phyloP scores from a whole-genome alignment of 768 basidiomycete genomes.

The Tricholoma hemisulphureum region DNA sequence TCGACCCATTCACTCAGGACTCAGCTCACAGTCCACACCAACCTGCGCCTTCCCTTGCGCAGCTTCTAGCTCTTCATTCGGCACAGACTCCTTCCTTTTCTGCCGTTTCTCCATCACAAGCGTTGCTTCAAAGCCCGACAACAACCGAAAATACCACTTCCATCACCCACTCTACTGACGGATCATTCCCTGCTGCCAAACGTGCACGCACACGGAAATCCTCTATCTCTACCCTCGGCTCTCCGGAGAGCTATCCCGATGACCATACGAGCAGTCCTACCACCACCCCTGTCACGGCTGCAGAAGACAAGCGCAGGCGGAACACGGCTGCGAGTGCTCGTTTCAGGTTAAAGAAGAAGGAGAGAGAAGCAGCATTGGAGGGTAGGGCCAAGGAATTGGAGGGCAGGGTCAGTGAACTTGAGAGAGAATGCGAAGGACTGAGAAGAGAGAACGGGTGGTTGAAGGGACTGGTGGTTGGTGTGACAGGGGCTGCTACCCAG shows the following conservation, averaged over 20 bases:
- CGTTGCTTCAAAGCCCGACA: constrained; percentile 15
- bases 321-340: constrained; percentile 93
- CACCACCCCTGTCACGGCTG: constrained; percentile 40
- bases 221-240: constrained; percentile 35
- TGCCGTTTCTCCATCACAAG: constrained; percentile 23
- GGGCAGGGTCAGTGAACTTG: constrained; percentile 72
- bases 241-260: constrained; percentile 26
- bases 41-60: constrained; percentile 52
- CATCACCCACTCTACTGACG: constrained; percentile 27
- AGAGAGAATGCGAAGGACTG: constrained; percentile 87
- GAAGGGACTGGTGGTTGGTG: constrained; percentile 85
- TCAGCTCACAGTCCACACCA: constrained; percentile 29
- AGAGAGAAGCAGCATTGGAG: constrained; percentile 88
- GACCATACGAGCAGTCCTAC: constrained; percentile 24
- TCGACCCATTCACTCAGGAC: constrained; percentile 45
- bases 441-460: constrained; percentile 91
- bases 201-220: constrained; percentile 56
- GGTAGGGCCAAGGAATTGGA: constrained; percentile 83
- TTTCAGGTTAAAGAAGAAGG: constrained; percentile 95
- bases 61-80: constrained; percentile 63
- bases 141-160: constrained; percentile 14
- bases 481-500: constrained; percentile 64
- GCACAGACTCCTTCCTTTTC: constrained; percentile 25
- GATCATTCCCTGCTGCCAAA: constrained; percentile 43
- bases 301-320: constrained; percentile 90